Percentiles rank a stretch among this genome's conserved stretches.
Evolutionary conservation across 1,284 basidiomycete genomes (phyloP).

Genomic region (Cronartium quercuum): DNA sequence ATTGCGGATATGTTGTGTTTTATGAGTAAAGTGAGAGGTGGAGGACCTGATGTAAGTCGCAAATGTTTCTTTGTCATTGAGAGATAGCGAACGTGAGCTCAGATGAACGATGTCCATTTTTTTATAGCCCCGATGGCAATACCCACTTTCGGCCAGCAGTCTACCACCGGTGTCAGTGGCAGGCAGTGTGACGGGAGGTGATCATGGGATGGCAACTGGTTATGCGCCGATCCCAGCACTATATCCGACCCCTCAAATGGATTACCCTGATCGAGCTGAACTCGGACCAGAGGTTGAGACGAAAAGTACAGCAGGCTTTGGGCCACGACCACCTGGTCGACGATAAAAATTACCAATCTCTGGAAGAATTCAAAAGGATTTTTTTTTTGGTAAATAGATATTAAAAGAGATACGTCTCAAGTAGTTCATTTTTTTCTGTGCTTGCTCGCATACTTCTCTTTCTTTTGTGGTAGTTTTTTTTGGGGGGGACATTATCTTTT

Average conservation of each 20-base stretch:
- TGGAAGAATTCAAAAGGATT: neutral
- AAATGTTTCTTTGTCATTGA: neutral
- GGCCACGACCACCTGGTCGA: conserved; percentile 22
- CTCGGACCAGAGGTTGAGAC: neutral
- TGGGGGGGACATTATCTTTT: no score
- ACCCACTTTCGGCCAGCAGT: neutral
- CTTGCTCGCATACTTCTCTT: no score
- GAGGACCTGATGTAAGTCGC: conserved; percentile 32
- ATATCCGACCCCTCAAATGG: conserved; percentile 25
- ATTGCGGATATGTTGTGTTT: conserved; percentile 33
- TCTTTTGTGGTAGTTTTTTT: no score
- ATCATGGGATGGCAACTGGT: neutral
- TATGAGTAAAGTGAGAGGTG: conserved; percentile 39
- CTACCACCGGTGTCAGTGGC: neutral
- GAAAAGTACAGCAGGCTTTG: conserved; percentile 5
- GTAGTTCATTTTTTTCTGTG: no score
- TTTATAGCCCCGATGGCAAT: conserved; percentile 36
- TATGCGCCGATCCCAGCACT: conserved; percentile 16
- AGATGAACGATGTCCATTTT: neutral
- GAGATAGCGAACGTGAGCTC: neutral
- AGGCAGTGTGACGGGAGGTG: neutral
- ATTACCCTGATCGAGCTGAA: conserved; percentile 1
- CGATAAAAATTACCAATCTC: neutral
- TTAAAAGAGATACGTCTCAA: no score
- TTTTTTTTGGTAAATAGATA: no score